Evolutionary conservation across 2,329 filamentous ascomycete genomes (phyloP).

Genomic region (Talaromyces marneffei): DNA sequence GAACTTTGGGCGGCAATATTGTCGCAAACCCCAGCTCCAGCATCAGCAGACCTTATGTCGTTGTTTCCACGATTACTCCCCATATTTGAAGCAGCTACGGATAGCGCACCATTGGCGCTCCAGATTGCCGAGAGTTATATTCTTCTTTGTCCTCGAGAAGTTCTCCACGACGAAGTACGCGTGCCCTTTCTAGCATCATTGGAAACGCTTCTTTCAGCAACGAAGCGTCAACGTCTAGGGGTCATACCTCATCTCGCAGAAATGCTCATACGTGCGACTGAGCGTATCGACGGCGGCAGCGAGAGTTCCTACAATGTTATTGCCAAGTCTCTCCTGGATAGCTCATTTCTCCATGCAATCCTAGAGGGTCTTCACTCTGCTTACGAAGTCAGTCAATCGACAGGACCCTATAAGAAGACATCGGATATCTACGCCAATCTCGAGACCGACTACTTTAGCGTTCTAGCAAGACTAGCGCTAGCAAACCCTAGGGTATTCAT

Average conservation of each 20-base stretch:
- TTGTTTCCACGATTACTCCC: constrained; percentile 60
- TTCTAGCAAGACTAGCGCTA: constrained; percentile 72
- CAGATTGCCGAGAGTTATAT: constrained; percentile 66
- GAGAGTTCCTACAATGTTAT: constrained; percentile 57
- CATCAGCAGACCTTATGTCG: constrained; percentile 54
- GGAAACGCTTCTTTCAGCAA: constrained; percentile 35
- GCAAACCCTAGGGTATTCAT: constrained; percentile 65
- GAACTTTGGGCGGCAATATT: constrained; percentile 81
- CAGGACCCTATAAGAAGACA: constrained; percentile 68
- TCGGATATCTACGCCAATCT: constrained; percentile 67
- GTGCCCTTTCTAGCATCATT: constrained; percentile 35
- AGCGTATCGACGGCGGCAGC: constrained; percentile 53
- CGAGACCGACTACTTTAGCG: constrained; percentile 77
- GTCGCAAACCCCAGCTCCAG: constrained; percentile 57
- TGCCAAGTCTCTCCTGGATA: constrained; percentile 59
- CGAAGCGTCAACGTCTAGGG: constrained; percentile 35
- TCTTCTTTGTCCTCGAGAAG: constrained; percentile 52
- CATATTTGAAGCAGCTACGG: constrained; percentile 60
- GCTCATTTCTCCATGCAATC: constrained; percentile 58
- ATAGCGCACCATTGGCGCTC: constrained; percentile 57
- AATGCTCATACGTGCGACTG: constrained; percentile 58
- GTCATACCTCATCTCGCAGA: constrained; percentile 51
- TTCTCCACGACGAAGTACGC: constrained; percentile 37
- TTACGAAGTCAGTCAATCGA: constrained; percentile 69
- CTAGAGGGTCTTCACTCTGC: constrained; percentile 62